Percentiles rank a stretch among this genome's conserved stretches.
These are phyloP conservation scores for Verruconis gallopava DNA, from an alignment of 2,329 filamentous ascomycete species.

Conservation along the genomic window DNA sequence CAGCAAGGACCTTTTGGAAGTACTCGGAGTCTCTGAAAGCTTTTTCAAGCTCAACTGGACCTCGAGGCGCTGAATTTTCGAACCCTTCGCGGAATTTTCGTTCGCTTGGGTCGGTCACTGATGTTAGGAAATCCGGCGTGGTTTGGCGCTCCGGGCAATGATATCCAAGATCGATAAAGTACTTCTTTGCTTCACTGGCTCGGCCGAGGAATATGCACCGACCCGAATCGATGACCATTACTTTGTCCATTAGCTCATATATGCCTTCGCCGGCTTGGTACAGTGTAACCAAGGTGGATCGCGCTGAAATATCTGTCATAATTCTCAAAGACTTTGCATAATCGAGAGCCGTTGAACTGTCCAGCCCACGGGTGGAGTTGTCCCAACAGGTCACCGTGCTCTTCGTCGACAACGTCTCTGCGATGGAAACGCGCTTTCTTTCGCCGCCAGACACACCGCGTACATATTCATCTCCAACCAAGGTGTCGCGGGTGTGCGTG, in stretches of 20 bases:
- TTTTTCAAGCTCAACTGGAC: slow-evolving; percentile 38
- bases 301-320: slow-evolving; percentile 49
- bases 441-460: slow-evolving; percentile 44
- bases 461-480: slow-evolving; percentile 62
- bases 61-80: slow-evolving; percentile 41
- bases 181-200: slow-evolving; percentile 45
- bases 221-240: slow-evolving; percentile 28
- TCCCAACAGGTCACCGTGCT: slow-evolving; percentile 29
- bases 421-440: slow-evolving; percentile 36
- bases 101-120: slow-evolving; percentile 51
- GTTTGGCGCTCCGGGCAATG: slow-evolving; percentile 54
- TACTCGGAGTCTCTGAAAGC: slow-evolving; percentile 23
- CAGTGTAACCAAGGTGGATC: slow-evolving; percentile 53
- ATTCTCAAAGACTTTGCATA: slow-evolving; percentile 56
- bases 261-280: slow-evolving; percentile 48
- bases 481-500: slow-evolving; percentile 54
- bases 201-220: slow-evolving; percentile 47
- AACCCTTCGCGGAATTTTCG: slow-evolving; percentile 43
- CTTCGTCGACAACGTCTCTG: slow-evolving; percentile 36
- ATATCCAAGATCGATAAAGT: slow-evolving; percentile 56
- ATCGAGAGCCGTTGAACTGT: slow-evolving; percentile 59
- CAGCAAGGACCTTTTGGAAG: slow-evolving; percentile 47
- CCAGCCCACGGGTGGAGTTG: slow-evolving; percentile 60
- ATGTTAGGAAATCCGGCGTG: slow-evolving; percentile 59
- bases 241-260: slow-evolving; percentile 18